Conservation (phyloP, 768 basidiomycete species). For the Calocybe gangraenosa region DNA sequence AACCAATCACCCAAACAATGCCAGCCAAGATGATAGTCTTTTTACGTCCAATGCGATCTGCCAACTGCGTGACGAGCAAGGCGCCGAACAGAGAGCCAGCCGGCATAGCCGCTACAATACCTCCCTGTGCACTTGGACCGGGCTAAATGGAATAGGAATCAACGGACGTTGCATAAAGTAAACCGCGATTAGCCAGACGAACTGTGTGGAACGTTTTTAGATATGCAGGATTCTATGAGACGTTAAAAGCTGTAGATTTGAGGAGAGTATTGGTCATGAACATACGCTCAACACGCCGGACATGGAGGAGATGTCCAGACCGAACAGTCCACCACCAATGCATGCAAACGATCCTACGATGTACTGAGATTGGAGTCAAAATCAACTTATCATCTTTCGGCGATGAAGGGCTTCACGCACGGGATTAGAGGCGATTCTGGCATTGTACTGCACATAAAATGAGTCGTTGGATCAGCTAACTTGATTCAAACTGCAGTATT, state of each 20-base stretch:
- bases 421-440: conserved; percentile 56
- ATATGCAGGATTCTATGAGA: conserved; percentile 35
- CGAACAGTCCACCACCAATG: conserved; percentile 76
- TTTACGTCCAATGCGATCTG: conserved; percentile 64
- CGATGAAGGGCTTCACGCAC: conserved; percentile 22
- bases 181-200: conserved; percentile 22
- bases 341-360: conserved; percentile 79
- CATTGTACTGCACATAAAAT: conserved; percentile 54
- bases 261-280: background rate
- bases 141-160: conserved; percentile 29
- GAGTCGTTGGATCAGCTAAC: background rate
- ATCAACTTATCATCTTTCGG: background rate
- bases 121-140: conserved; percentile 55
- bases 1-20: conserved; percentile 69
- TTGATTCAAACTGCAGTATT: background rate
- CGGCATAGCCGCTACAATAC: conserved; percentile 77
- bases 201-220: conserved; percentile 29
- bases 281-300: conserved; percentile 63
- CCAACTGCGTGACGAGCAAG: conserved; percentile 56
- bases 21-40: conserved; percentile 63
- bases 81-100: conserved; percentile 69
- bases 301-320: conserved; percentile 82
- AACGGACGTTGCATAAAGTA: background rate
- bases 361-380: conserved; percentile 38
- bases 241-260: too few species aligned